Evolutionary conservation across 352 stramenopile genomes (phyloP).

Genomic region (Aphanomyces astaci): DNA sequence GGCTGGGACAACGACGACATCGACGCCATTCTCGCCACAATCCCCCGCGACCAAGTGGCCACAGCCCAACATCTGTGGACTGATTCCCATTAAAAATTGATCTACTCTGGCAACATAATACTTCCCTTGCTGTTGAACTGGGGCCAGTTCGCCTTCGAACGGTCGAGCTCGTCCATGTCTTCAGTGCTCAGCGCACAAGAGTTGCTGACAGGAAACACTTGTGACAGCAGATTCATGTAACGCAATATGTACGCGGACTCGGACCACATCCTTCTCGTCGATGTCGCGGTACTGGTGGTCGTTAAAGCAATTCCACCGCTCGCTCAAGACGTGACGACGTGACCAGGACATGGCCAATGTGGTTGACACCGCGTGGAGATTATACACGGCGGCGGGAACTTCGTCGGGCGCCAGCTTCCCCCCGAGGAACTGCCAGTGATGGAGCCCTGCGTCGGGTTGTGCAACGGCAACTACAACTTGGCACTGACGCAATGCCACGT

Average conservation of each 20-base stretch:
- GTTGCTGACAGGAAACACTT: slow-evolving; percentile 58
- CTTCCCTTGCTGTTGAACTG: too few relatives aligned
- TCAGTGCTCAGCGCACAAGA: neutral
- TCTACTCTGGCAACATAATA: too few relatives aligned
- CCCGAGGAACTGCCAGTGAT: slow-evolving; percentile 27
- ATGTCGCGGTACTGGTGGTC: slow-evolving; percentile 89
- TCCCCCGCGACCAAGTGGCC: neutral
- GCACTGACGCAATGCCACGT: too few relatives aligned
- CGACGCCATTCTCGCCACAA: neutral
- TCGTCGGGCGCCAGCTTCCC: slow-evolving; percentile 27
- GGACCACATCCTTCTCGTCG: slow-evolving; percentile 79
- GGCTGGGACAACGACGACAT: slow-evolving; percentile 20
- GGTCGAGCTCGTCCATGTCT: slow-evolving; percentile 2
- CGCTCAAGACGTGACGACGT: slow-evolving; percentile 84
- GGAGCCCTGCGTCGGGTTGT: neutral
- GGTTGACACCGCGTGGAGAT: slow-evolving; percentile 98
- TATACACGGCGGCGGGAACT: slow-evolving; percentile 80
- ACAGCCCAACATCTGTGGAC: neutral
- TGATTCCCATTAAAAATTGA: too few relatives aligned
- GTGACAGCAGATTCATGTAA: slow-evolving; percentile 53
- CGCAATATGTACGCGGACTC: slow-evolving; percentile 86
- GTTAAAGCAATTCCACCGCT: slow-evolving; percentile 98
- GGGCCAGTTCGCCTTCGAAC: too few relatives aligned
- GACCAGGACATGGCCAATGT: slow-evolving; percentile 92
- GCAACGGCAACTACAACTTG: too few relatives aligned